Evolutionary conservation across 768 basidiomycete genomes (phyloP), one percentile per base, ranked within the genome.

Genomic region (Leccinum ochraceum): DNA sequence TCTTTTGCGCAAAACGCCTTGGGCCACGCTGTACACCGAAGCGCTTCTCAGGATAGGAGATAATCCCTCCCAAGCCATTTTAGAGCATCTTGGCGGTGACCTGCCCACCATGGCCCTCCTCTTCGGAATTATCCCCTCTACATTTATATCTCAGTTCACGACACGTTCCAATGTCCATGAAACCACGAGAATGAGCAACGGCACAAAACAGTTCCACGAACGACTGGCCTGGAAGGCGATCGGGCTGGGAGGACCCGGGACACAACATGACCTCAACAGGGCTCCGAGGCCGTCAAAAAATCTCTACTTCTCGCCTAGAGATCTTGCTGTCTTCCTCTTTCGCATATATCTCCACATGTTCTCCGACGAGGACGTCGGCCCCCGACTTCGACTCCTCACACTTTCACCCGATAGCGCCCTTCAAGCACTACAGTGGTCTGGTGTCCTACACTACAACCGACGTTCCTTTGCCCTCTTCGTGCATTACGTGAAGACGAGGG

Each of bases 381-480:
- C 51, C 6, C 51, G 10, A 24, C 34, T 69, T 10, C 53, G 53
- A 4, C 17, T 62, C 5, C 9, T 59, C 4, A 16, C 39, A 26
- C 34, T 58, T 11, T 57, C 61, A 0, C 34, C 22, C 0, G 34
- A 42, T 22, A 28, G 37, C 1, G 28, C 30, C 39, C 6, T 54
- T 11, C 42, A 16, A 1, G 16, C 4, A 10, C 56, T 71, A 6
- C 26, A 32, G 32, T 53, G 30, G 7, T 64, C 57, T 0, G 63
- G 58, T 14, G 28, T 75, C 20, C 37, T 79, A 17, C 82, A 81
- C 57, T 85, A 87, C 60, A 76, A 67, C 24, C 78, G 86, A 9
- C 75, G 75, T 32, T 79, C 76, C 30, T 85, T 86, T 56, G 81
- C 73, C 0, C 59, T 75, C 0, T 70, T 87, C 39, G 74, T 86